These are phyloP conservation scores for Cenchrus purpureus DNA, from an alignment of 176 grass and related monocot species.

Conservation along the genomic window DNA sequence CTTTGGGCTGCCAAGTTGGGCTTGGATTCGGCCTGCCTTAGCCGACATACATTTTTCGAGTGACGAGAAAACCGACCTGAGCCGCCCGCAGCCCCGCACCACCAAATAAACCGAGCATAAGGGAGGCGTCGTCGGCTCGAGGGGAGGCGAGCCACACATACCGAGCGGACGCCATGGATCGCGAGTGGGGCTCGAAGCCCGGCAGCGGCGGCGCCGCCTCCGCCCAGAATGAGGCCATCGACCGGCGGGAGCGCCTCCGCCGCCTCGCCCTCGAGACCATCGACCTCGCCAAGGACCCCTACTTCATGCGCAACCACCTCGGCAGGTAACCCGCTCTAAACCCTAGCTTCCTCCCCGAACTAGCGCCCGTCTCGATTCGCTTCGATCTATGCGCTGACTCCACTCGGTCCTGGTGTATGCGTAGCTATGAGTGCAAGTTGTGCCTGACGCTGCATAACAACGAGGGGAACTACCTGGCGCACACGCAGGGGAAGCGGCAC, in stretches of 20 bases:
- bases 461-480: slow-evolving; percentile 96
- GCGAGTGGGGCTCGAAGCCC: slow-evolving; percentile 94
- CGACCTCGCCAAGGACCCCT: slow-evolving; percentile 98
- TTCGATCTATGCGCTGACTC: slow-evolving; percentile 18
- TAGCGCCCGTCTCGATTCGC: slow-evolving; percentile 5
- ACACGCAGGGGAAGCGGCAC: slow-evolving; percentile 97
- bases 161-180: slow-evolving; percentile 73
- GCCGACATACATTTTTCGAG: neutral
- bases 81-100: neutral
- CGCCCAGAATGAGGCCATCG: slow-evolving; percentile 95
- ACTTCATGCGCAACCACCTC: slow-evolving; percentile 99
- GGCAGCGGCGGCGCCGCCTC: slow-evolving; percentile 90
- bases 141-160: slow-evolving; percentile 6
- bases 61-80: neutral
- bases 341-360: slow-evolving; percentile 17
- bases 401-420: neutral
- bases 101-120: neutral
- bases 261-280: slow-evolving; percentile 96
- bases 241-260: slow-evolving; percentile 92
- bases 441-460: slow-evolving; percentile 98
- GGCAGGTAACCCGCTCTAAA: slow-evolving; percentile 65
- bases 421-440: slow-evolving; percentile 92
- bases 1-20: neutral
- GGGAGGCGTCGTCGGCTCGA: neutral
- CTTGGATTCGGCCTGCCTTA: slow-evolving; percentile 24